Evolutionary conservation across 306 rosid species (phyloP), one percentile per base, ranked within the genome.

Genomic region (Lupinus albus): DNA sequence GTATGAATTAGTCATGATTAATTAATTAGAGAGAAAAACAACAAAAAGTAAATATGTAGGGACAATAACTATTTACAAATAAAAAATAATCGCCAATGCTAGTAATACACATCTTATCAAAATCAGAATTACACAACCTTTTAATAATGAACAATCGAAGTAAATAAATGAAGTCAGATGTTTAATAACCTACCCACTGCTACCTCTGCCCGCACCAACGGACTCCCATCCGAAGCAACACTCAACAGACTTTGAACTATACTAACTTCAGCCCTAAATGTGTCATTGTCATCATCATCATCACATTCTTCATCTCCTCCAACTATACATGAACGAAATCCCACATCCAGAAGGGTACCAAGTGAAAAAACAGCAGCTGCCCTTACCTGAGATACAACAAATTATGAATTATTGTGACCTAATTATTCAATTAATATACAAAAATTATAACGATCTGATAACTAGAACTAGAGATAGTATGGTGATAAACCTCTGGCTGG

Each of bases 191-290:
- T 90, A 94, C 99, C 99, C 59, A 86, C 97, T 69, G 96, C 96
- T 70, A 88, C 97, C 83, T 90, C 99, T 0, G 96, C 92, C 88
- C 99, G 85, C 80, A 94, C 99, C 79, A 94, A 80, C 54, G 97
- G 99, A 74, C 99, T 94, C 70, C 99, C 97, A 79, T 94, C 99
- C 48, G 97, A 85, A 82, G 85, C 92, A 81, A 88, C 91, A 76
- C 82, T 73, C 76, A 94, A 76, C 36, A 94, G 79, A 73, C 89
- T 85, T 87, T 65, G 78, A 72, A 94, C 81, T 53, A 94, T 90
- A 78, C 89, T 88, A 78, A 86, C 86, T 85, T 88, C 97, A 52
- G 92, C 83, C 77, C 90, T 88, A 75, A 74, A 78, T 74, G 82
- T 93, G 69, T 88, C 95, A 79, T 83, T 93, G 69, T 88, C 95